These are phyloP conservation scores for Xylariomycetidae sp. DNA, from an alignment of 2,329 filamentous ascomycete species.

Conservation along the genomic window DNA sequence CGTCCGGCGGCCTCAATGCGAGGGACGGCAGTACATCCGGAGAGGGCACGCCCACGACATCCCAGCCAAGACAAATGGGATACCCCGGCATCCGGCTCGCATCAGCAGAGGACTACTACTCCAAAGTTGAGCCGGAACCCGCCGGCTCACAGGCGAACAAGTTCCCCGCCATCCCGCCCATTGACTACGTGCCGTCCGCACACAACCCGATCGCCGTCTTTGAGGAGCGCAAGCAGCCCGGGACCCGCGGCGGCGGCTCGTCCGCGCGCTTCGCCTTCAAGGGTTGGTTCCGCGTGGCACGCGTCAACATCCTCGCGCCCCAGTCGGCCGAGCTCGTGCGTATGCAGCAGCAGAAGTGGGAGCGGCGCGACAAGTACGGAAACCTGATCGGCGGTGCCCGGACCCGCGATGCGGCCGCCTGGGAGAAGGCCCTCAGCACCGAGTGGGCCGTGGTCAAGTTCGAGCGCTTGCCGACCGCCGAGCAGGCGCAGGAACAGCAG, in stretches of 20 bases:
- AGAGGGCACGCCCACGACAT: too few species aligned
- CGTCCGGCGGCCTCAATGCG: too few species aligned
- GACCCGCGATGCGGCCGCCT: constrained; percentile 6
- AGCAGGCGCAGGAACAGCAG: too few species aligned
- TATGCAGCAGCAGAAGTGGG: constrained; percentile 23
- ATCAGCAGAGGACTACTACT: constrained; percentile 8
- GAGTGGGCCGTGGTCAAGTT: constrained; percentile 25
- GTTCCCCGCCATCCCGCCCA: constrained; percentile 16
- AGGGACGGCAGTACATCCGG: too few species aligned
- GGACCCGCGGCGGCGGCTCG: neutral
- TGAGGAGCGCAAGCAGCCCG: constrained; percentile 7
- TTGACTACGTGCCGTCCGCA: constrained; percentile 17
- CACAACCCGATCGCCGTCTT: constrained; percentile 18
- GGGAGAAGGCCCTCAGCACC: constrained; percentile 6
- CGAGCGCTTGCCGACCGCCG: constrained; percentile 12
- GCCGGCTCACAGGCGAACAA: neutral
- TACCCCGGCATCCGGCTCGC: constrained; percentile 10
- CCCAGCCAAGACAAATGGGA: too few species aligned
- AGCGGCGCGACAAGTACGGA: constrained; percentile 16
- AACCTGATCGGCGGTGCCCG: constrained; percentile 4
- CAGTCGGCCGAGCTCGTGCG: constrained; percentile 18
- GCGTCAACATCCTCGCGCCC: constrained; percentile 19
- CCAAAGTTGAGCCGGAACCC: neutral
- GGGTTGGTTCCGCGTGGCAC: constrained; percentile 20
- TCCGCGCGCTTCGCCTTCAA: constrained; percentile 13